phyloP scores from a whole-genome alignment of 148 eudicot species.

The Chenopodium formosanum region DNA sequence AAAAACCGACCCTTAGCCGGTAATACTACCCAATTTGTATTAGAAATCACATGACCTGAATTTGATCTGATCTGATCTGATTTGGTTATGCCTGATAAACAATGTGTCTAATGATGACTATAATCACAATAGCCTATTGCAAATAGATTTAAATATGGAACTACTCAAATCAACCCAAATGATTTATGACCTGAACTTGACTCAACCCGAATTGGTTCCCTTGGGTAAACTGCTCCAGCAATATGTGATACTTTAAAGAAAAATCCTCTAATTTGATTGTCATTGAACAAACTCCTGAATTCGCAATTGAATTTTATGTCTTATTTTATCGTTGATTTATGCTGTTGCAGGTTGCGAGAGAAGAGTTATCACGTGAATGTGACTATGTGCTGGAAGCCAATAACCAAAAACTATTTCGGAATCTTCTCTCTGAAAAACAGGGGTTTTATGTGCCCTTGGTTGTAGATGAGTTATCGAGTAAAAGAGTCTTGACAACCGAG shows the following conservation, averaged over 20 bases:
- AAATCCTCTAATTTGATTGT: not conserved
- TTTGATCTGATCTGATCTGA: too few species aligned
- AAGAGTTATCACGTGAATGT: conserved; percentile 92
- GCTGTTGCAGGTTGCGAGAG: conserved; percentile 78
- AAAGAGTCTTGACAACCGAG: conserved; percentile 79
- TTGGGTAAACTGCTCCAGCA: not conserved
- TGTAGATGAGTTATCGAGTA: conserved; percentile 72
- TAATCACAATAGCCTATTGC: too few species aligned
- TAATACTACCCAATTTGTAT: too few species aligned
- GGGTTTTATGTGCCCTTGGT: conserved; percentile 92
- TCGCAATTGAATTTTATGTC: not conserved
- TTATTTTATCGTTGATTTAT: not conserved
- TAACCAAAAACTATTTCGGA: conserved; percentile 66
- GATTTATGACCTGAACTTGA: too few species aligned
- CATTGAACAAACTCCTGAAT: not conserved
- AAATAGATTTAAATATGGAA: too few species aligned
- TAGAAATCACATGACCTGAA: too few species aligned
- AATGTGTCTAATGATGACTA: too few species aligned
- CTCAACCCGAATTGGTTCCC: not conserved
- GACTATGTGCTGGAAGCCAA: conserved; percentile 78
- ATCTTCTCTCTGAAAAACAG: conserved; percentile 43
- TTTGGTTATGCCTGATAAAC: too few species aligned
- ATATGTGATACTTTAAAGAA: not conserved
- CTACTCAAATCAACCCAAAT: too few species aligned
- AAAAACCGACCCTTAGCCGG: too few species aligned